Percentiles rank a stretch among this genome's conserved stretches.
These are phyloP conservation scores for Stephania japonica DNA, from an alignment of 164 flowering plant genomes.

Conservation along the genomic window DNA sequence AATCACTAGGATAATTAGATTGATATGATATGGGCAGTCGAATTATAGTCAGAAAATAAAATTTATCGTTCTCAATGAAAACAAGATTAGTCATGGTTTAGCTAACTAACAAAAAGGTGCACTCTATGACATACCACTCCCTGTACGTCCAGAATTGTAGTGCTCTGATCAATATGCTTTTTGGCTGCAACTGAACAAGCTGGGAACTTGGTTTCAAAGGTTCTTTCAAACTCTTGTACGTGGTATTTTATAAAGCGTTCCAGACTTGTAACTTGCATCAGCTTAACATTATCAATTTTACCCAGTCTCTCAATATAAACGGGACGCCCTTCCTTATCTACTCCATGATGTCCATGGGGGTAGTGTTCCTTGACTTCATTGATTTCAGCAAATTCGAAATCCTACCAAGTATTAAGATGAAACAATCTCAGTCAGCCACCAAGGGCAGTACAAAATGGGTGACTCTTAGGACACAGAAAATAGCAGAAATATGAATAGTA, in stretches of 20 bases:
- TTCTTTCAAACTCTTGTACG: conserved; percentile 87
- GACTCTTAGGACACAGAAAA: not conserved
- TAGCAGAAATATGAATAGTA: not conserved
- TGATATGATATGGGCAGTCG: not conserved
- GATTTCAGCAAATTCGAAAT: conserved; percentile 70
- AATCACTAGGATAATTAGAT: not conserved
- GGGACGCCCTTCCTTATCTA: conserved; percentile 89
- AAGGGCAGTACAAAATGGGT: not conserved
- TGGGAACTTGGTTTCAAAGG: conserved; percentile 68
- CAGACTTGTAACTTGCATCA: conserved; percentile 83
- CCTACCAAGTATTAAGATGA: conserved; percentile 30
- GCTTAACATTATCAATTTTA: conserved; percentile 64
- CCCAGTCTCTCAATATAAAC: conserved; percentile 86
- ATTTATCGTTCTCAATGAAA: not conserved
- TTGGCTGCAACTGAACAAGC: conserved; percentile 87
- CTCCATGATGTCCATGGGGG: conserved; percentile 96
- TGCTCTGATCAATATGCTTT: conserved; percentile 82
- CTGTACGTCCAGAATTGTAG: conserved; percentile 91
- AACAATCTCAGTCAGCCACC: not conserved
- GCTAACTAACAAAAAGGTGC: not conserved
- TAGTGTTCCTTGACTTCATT: conserved; percentile 71
- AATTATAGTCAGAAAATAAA: not conserved
- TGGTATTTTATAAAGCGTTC: conserved; percentile 86
- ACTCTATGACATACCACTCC: conserved; percentile 71
- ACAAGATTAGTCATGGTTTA: not conserved